A percentile compares a stretch with the other conserved stretches of the same genome.
These are phyloP conservation scores for Sanguinoderma infundibulare DNA, from an alignment of 1,284 basidiomycete species.

Conservation along the genomic window DNA sequence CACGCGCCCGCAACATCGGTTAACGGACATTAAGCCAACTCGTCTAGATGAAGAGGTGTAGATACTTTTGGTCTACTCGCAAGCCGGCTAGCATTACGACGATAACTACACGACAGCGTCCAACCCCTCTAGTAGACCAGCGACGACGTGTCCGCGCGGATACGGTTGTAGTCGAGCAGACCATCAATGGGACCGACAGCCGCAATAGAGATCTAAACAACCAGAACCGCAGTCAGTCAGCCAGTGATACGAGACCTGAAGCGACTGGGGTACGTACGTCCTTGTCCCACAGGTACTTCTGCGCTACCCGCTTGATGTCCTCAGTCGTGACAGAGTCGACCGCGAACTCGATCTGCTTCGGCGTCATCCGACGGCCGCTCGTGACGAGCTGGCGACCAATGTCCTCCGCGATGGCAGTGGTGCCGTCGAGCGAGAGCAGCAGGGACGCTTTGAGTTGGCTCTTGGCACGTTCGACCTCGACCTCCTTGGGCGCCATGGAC, in stretches of 20 bases:
- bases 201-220: conserved; percentile 73
- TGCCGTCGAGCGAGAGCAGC: conserved; percentile 91
- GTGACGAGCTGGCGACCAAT: conserved; percentile 98
- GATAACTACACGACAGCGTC: conserved; percentile 24
- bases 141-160: conserved; percentile 82
- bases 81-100: conserved; percentile 28
- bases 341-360: conserved; percentile 92
- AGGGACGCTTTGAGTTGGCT: conserved; percentile 96
- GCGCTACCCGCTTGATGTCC: conserved; percentile 95
- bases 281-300: conserved; percentile 97
- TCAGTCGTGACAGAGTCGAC: conserved; percentile 88
- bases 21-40: conserved; percentile 9
- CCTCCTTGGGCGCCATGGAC: conserved; percentile 83
- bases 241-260: not conserved
- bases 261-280: conserved; percentile 63
- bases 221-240: not conserved
- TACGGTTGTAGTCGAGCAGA: conserved; percentile 84
- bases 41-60: conserved; percentile 18
- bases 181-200: conserved; percentile 89
- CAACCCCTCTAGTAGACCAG: conserved; percentile 61
- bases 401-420: conserved; percentile 97
- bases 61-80: conserved; percentile 29
- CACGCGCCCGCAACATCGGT: not conserved
- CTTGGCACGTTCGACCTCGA: conserved; percentile 97
- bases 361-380: conserved; percentile 87